Percentiles rank a stretch among this genome's conserved stretches.
Conservation (phyloP, 106 monocot species). For the Acorus calamus region DNA sequence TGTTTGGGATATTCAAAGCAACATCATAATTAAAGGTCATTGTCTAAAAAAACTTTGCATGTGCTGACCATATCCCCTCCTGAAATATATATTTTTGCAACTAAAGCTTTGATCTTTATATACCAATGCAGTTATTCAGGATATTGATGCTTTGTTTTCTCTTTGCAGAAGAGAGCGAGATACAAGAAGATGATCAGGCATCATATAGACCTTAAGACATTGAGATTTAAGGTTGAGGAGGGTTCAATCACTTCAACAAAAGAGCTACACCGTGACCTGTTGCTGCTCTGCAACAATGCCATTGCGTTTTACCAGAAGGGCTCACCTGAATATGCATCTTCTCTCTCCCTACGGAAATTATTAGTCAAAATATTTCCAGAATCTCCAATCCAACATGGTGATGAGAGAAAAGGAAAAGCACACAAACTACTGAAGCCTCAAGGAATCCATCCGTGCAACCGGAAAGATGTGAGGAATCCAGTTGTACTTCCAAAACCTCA, state of each 20-base stretch:
- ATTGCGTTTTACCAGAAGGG: slow-evolving; percentile 38
- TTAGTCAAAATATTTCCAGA: slow-evolving; percentile 16
- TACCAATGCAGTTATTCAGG: background rate
- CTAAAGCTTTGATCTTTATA: too few species aligned
- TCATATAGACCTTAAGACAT: slow-evolving; percentile 37
- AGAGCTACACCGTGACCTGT: slow-evolving; percentile 44
- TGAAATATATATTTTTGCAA: too few species aligned
- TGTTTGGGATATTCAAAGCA: too few species aligned
- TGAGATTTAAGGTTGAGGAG: slow-evolving; percentile 23
- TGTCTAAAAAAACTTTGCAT: too few species aligned
- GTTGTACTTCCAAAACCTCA: too few species aligned
- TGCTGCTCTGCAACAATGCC: slow-evolving; percentile 46
- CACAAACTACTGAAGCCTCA: too few species aligned
- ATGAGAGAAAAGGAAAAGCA: too few species aligned
- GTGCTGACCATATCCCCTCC: too few species aligned
- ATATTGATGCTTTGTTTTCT: background rate
- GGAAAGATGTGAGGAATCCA: too few species aligned
- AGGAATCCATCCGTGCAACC: too few species aligned
- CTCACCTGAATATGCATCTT: slow-evolving; percentile 31
- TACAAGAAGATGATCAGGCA: slow-evolving; percentile 57
- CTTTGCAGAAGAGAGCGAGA: slow-evolving; percentile 28
- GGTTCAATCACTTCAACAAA: slow-evolving; percentile 37
- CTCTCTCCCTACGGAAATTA: slow-evolving; percentile 23
- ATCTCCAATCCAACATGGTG: too few species aligned
- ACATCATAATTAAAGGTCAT: too few species aligned